These are phyloP conservation scores for Cryphonectria parasitica DNA, from an alignment of 2,329 filamentous ascomycete genomes.

Conservation along the genomic window DNA sequence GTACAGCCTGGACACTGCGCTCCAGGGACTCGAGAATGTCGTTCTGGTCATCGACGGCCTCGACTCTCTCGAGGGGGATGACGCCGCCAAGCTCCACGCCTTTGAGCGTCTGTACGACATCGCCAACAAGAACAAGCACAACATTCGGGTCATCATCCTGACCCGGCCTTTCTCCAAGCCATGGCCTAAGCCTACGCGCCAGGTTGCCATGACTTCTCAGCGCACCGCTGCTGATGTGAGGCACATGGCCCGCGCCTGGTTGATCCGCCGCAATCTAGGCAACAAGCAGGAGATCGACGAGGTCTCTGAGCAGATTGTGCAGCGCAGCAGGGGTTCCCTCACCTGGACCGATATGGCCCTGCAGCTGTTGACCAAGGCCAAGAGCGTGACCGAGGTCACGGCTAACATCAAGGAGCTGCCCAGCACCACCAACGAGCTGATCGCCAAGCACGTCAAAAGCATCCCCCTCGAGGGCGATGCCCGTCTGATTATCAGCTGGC, in stretches of 20 bases:
- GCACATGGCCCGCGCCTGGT: constrained; percentile 29
- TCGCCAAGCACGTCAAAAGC: constrained; percentile 23
- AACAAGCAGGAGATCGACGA: constrained; percentile 30
- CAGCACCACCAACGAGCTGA: constrained; percentile 24
- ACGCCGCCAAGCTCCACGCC: constrained; percentile 27
- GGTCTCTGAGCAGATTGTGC: constrained; percentile 26
- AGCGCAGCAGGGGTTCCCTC: constrained; percentile 31
- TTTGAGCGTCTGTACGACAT: constrained; percentile 30
- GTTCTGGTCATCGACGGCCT: constrained; percentile 28
- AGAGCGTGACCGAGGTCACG: constrained; percentile 22
- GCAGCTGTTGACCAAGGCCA: constrained; percentile 26
- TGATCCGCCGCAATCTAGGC: constrained; percentile 24
- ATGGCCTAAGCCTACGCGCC: constrained; percentile 29
- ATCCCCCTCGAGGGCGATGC: constrained; percentile 27
- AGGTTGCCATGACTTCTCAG: constrained; percentile 27
- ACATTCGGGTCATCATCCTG: constrained; percentile 29
- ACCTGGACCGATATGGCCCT: constrained; percentile 29
- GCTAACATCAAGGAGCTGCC: constrained; percentile 27
- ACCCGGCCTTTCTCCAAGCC: constrained; percentile 29
- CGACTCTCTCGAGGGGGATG: constrained; percentile 29
- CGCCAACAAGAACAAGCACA: constrained; percentile 29
- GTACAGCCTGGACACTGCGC: constrained; percentile 29
- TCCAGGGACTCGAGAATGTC: constrained; percentile 30
- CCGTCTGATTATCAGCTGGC: constrained; percentile 30
- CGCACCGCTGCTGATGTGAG: constrained; percentile 26